Conservation (phyloP, 768 basidiomycete genomes). For the Boletus edulis region DNA sequence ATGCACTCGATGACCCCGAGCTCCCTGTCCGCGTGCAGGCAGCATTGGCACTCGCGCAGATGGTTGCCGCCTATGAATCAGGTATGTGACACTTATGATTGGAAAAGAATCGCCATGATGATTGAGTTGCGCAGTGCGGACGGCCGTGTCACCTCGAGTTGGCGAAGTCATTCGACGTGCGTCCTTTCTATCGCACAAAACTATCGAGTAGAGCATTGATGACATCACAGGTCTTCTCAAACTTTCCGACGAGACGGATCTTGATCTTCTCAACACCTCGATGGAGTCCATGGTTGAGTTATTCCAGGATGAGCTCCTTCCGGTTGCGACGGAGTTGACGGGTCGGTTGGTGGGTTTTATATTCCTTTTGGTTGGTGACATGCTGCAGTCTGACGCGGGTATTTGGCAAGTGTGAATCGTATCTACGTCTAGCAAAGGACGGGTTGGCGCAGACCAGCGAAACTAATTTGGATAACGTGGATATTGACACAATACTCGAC, state of each 20-base stretch:
- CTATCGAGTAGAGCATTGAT: neutral
- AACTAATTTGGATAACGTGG: slow-evolving; percentile 44
- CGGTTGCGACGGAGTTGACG: slow-evolving; percentile 80
- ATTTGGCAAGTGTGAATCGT: slow-evolving; percentile 67
- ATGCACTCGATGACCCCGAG: slow-evolving; percentile 72
- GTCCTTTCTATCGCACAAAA: slow-evolving; percentile 6
- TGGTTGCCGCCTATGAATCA: slow-evolving; percentile 61
- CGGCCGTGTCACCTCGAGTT: slow-evolving; percentile 69
- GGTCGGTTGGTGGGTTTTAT: slow-evolving; percentile 60
- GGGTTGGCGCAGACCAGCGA: slow-evolving; percentile 52
- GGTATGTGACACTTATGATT: slow-evolving; percentile 39
- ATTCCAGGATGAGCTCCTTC: slow-evolving; percentile 81
- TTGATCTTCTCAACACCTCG: slow-evolving; percentile 77
- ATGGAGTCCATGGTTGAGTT: slow-evolving; percentile 87
- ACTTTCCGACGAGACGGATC: slow-evolving; percentile 86
- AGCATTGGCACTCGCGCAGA: slow-evolving; percentile 73
- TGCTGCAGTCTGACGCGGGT: neutral
- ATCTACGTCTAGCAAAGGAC: slow-evolving; percentile 75
- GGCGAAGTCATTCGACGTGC: slow-evolving; percentile 85
- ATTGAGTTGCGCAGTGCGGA: slow-evolving; percentile 49
- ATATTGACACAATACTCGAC: slow-evolving; percentile 56
- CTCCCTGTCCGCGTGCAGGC: slow-evolving; percentile 86
- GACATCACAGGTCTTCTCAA: slow-evolving; percentile 69
- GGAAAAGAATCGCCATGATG: neutral
- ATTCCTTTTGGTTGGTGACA: neutral